Conservation (phyloP, 169 alveolate genomes). For the Perkinsus chesapeaki region DNA sequence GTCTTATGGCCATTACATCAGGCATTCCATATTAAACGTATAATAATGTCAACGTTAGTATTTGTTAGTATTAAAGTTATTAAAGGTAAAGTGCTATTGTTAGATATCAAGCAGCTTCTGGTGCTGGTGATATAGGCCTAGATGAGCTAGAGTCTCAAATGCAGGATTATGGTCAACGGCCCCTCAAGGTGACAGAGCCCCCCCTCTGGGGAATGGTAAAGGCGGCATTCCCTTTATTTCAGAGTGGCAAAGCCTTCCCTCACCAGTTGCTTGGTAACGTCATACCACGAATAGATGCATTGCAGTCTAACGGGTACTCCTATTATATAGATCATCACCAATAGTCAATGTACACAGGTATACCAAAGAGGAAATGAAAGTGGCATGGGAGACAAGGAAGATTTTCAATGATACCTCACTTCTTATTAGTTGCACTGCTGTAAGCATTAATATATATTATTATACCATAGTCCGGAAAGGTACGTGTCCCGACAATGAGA, state of each 20-base stretch:
- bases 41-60: constrained; percentile 23
- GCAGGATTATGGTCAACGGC: neutral
- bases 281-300: neutral
- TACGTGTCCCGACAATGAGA: constrained; percentile 33
- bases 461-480: constrained; percentile 24
- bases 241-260: neutral
- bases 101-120: constrained; percentile 38
- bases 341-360: constrained; percentile 27
- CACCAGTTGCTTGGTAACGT: constrained; percentile 3
- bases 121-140: constrained; percentile 34
- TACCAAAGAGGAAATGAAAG: constrained; percentile 43
- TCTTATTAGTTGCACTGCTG: neutral
- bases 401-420: constrained; percentile 13
- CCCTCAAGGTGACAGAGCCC: neutral
- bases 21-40: constrained; percentile 20
- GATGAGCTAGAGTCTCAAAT: constrained; percentile 26
- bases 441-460: neutral
- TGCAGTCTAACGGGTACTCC: neutral
- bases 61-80: neutral
- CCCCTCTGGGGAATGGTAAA: neutral
- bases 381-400: constrained; percentile 37
- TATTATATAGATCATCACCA: constrained; percentile 15
- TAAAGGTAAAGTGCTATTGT: neutral
- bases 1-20: constrained; percentile 16
- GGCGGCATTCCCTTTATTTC: no score